Evolutionary conservation across 2,329 filamentous ascomycete genomes (phyloP), one percentile per base, ranked within the genome.

Genomic region (Polychaeton citri): DNA sequence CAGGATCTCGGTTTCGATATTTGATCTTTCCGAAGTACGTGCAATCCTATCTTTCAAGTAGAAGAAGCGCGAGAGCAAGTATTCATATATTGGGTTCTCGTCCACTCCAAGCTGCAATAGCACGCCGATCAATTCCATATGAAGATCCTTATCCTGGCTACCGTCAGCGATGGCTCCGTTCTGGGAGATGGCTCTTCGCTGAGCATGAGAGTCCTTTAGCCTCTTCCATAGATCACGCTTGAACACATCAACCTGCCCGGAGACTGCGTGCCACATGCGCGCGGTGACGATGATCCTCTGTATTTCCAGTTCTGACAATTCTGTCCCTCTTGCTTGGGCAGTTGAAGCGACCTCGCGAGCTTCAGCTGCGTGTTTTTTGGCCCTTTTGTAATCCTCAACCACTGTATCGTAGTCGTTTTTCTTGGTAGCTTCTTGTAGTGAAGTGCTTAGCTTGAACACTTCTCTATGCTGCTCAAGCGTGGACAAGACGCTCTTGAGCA

Each of bases 1-100:
- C 33, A 93, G 64, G 17, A 96, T 81, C 57, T 98, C 90, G 45
- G 96, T 86, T 58, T 98, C 88, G 13, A 93, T 76, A 54, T 81
- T 83, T 35, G 81, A 79, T n/a, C 86, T 76, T 44, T 96, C 86
- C 35, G 85, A 84, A 10, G 79, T 81, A 0, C 72, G 68, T 30
- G 76, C 74, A 36, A 96, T 88, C 54, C 83, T 92, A 44, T 77
- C 77, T 59, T 90, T 95, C 38, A 98, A 68, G 51, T 87, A 79
- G 44, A 94, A 84, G 53, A 87, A 92, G 32, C 84, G 78, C 51
- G 85, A 94, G 37, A 88, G 66, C 18, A 98, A 74, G 87, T 90
- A 98, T 8, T 92, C 72, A 83, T 84, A 94, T 43, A 98, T 93
- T 1, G 90, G 90, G 49, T 93, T 98, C 40, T 96, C 86, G 7